Conservation (phyloP, 2,329 filamentous ascomycete species). For the Verticillium zaregamsianum region DNA sequence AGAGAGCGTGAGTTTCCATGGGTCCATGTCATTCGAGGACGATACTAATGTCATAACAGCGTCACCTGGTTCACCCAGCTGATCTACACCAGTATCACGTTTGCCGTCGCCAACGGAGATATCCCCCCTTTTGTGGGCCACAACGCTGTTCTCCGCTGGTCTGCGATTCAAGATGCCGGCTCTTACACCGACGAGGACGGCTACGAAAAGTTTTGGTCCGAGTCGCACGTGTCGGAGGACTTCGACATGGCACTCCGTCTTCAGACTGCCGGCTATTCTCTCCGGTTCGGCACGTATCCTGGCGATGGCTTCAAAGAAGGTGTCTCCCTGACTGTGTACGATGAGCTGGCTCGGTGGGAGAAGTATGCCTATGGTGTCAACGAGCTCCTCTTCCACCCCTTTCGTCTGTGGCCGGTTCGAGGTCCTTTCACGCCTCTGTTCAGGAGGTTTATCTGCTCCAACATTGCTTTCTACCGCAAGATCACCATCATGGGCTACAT, state of each 20-base stretch:
- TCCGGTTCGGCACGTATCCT: conserved; percentile 66
- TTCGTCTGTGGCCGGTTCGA: conserved; percentile 55
- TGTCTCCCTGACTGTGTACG: conserved; percentile 69
- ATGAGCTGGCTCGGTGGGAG: conserved; percentile 68
- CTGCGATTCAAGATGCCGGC: conserved; percentile 20
- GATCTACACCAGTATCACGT: conserved; percentile 70
- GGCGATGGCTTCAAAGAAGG: conserved; percentile 69
- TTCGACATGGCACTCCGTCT: conserved; percentile 72
- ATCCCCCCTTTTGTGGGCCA: conserved; percentile 74
- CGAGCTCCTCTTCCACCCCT: conserved; percentile 66
- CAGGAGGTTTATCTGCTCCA: conserved; percentile 52
- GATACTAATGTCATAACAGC: conserved; percentile 25
- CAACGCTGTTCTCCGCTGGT: conserved; percentile 71
- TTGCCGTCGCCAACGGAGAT: conserved; percentile 66
- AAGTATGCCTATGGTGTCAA: conserved; percentile 71
- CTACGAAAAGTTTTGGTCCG: conserved; percentile 69
- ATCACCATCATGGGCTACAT: conserved; percentile 69
- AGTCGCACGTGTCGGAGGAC: conserved; percentile 72
- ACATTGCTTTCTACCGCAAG: conserved; percentile 62
- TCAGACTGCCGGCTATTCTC: conserved; percentile 63
- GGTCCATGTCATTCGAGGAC: not conserved
- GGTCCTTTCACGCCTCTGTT: conserved; percentile 66
- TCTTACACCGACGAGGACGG: conserved; percentile 32
- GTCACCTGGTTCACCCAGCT: conserved; percentile 79
- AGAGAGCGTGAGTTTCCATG: conserved; percentile 43